Evolutionary conservation across 2,329 filamentous ascomycete species (phyloP).

Genomic region (Diaporthe capsici): DNA sequence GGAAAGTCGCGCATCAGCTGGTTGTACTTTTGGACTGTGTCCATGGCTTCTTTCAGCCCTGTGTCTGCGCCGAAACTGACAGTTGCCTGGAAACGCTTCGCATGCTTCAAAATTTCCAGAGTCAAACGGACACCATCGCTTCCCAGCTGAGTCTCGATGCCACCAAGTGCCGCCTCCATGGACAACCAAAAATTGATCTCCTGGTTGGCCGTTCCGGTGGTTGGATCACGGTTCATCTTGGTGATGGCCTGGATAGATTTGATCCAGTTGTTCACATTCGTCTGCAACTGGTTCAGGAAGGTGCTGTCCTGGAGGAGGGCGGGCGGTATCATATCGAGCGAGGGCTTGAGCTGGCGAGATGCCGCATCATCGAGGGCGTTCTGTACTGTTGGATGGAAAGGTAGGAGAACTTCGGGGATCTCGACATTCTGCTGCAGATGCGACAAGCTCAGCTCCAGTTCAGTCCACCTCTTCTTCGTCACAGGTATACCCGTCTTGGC

Average conservation of each 20-base stretch:
- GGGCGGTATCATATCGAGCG: slow-evolving; percentile 82
- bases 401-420: slow-evolving; percentile 90
- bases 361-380: slow-evolving; percentile 84
- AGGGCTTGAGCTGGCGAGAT: slow-evolving; percentile 75
- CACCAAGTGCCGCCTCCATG: slow-evolving; percentile 94
- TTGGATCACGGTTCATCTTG: slow-evolving; percentile 89
- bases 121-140: slow-evolving; percentile 93
- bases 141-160: slow-evolving; percentile 88
- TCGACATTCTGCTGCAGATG: slow-evolving; percentile 98
- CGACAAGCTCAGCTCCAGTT: slow-evolving; percentile 89
- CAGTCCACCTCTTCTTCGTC: slow-evolving; percentile 97
- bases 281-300: slow-evolving; percentile 94
- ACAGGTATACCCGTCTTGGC: slow-evolving; percentile 95
- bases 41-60: slow-evolving; percentile 93
- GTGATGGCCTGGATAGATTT: slow-evolving; percentile 98
- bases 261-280: slow-evolving; percentile 97
- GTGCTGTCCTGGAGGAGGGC: slow-evolving; percentile 87
- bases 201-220: slow-evolving; percentile 85
- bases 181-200: slow-evolving; percentile 99
- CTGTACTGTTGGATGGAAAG: slow-evolving; percentile 91
- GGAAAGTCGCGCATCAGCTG: slow-evolving; percentile 99
- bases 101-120: slow-evolving; percentile 94
- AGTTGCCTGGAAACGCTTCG: slow-evolving; percentile 97
- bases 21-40: slow-evolving; percentile 98
- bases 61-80: slow-evolving; percentile 98